Evolutionary conservation across 495 filamentous ascomycete genomes (phyloP).

Genomic region (Penicillium maclennaniae): DNA sequence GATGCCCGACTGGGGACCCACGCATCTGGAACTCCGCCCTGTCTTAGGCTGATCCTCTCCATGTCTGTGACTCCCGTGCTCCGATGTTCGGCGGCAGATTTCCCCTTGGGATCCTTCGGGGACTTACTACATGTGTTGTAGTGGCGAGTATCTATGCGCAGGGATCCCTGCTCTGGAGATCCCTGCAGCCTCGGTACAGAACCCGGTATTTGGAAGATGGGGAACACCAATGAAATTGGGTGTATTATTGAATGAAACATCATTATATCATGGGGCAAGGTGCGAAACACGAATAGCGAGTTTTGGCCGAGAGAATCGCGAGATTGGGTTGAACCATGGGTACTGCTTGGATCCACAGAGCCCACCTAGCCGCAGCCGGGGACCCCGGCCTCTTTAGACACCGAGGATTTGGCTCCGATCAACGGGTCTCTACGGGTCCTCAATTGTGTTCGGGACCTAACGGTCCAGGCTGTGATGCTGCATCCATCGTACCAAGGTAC

Average conservation of each 20-base stretch:
- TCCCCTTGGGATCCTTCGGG: background rate
- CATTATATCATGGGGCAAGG: background rate
- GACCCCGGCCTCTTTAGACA: background rate
- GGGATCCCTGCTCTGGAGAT: background rate
- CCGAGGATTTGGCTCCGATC: background rate
- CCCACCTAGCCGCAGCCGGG: background rate
- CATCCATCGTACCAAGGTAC: too few species aligned
- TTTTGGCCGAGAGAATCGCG: constrained; percentile 30
- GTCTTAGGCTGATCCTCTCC: background rate
- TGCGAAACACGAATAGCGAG: constrained; percentile 14
- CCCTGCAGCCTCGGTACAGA: background rate
- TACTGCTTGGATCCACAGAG: background rate
- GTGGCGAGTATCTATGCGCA: constrained; percentile 8
- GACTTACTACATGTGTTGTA: background rate
- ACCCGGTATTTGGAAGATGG: background rate
- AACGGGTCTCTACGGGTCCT: background rate
- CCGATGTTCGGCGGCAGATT: constrained; percentile 1
- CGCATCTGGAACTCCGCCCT: background rate
- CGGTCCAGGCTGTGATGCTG: too few species aligned
- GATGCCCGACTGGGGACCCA: background rate
- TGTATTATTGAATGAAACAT: background rate
- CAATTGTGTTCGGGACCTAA: background rate
- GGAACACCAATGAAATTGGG: background rate
- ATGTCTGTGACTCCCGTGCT: background rate
- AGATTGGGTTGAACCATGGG: constrained; percentile 8